Evolutionary conservation across 768 basidiomycete species (phyloP).

Genomic region (Phlebiopsis gigantea): DNA sequence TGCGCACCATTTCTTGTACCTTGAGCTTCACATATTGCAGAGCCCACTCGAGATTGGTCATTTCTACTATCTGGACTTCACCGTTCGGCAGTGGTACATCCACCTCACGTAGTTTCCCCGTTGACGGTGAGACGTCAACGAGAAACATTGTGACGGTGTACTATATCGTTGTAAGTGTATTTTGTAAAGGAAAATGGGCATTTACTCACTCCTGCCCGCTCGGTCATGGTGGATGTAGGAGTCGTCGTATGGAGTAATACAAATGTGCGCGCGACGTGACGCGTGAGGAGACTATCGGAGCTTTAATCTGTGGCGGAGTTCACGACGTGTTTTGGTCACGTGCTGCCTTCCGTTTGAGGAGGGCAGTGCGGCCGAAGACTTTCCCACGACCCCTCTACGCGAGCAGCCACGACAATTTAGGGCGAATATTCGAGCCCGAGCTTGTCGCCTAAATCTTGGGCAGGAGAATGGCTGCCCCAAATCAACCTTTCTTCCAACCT

Average conservation of each 20-base stretch:
- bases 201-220: slow-evolving; percentile 68
- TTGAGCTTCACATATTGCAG: slow-evolving; percentile 88
- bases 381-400: slow-evolving; percentile 6
- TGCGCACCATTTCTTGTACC: slow-evolving; percentile 80
- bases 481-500: slow-evolving; percentile 1
- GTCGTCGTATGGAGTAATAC: no score
- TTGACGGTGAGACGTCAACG: slow-evolving; percentile 82
- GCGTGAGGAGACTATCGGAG: background rate
- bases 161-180: slow-evolving; percentile 32
- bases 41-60: slow-evolving; percentile 76
- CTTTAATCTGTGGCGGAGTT: background rate
- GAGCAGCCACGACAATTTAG: slow-evolving; percentile 3
- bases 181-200: background rate
- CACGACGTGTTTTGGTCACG: background rate
- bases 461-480: slow-evolving; percentile 2
- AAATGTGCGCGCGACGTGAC: background rate
- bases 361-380: background rate
- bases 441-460: slow-evolving; percentile 2
- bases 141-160: slow-evolving; percentile 87
- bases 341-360: background rate
- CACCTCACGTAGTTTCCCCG: slow-evolving; percentile 61
- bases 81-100: slow-evolving; percentile 41
- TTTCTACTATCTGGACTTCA: slow-evolving; percentile 46
- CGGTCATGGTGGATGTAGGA: slow-evolving; percentile 73
- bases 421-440: slow-evolving; percentile 3